These are phyloP conservation scores for Sextonia rubra DNA, from an alignment of 164 flowering plant species.

Conservation along the genomic window DNA sequence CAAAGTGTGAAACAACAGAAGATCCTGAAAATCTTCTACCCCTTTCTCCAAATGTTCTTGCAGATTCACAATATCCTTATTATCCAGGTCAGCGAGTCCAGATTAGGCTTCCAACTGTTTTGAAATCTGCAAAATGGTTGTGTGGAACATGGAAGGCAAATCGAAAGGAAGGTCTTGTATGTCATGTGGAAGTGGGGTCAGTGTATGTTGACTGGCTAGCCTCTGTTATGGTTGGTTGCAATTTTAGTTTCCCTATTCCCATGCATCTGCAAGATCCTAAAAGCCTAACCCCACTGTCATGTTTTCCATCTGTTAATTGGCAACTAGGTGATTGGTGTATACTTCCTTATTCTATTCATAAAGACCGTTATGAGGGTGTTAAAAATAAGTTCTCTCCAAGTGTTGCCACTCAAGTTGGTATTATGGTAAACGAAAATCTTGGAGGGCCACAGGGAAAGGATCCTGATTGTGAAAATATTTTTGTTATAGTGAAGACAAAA, in stretches of 20 bases:
- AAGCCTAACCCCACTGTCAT: conserved; percentile 54
- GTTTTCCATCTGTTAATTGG: conserved; percentile 73
- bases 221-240: conserved; percentile 35
- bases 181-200: conserved; percentile 60
- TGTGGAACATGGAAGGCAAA: conserved; percentile 58
- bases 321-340: conserved; percentile 91
- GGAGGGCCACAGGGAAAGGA: conserved; percentile 22
- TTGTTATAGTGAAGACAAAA: conserved; percentile 55
- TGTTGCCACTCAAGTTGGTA: conserved; percentile 13
- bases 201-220: conserved; percentile 80
- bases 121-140: conserved; percentile 55
- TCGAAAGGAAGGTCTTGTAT: conserved; percentile 61
- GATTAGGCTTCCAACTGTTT: conserved; percentile 27
- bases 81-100: conserved; percentile 86
- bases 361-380: not conserved
- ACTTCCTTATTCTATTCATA: conserved; percentile 28
- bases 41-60: conserved; percentile 47
- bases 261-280: conserved; percentile 42
- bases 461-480: conserved; percentile 28
- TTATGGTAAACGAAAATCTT: conserved; percentile 7
- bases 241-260: conserved; percentile 36
- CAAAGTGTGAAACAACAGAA: conserved; percentile 48
- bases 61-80: conserved; percentile 65
- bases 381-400: conserved; percentile 14
- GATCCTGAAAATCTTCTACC: conserved; percentile 52